Percentiles rank a stretch among this genome's conserved stretches.
phyloP scores from a whole-genome alignment of 1,139 yeast species.

The Eremothecium coryli region DNA sequence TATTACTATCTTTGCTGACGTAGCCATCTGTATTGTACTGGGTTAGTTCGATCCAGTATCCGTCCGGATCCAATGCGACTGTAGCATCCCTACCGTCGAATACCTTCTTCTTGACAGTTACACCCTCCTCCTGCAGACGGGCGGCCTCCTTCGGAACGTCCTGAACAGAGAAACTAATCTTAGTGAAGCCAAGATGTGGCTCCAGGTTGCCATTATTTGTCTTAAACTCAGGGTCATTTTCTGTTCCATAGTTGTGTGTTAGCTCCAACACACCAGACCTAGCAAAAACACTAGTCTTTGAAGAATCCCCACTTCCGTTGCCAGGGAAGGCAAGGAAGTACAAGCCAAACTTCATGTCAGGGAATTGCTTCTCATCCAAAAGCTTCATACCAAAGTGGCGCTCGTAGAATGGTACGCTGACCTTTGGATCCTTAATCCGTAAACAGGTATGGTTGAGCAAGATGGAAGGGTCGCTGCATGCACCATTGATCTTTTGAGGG shows the following conservation, averaged over 20 bases:
- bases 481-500: conserved; percentile 17
- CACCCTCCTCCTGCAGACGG: conserved; percentile 48
- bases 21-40: conserved; percentile 37
- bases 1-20: conserved; percentile 9
- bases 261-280: conserved; percentile 77
- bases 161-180: conserved; percentile 79
- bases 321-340: conserved; percentile 53
- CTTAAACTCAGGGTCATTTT: conserved; percentile 47
- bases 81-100: conserved; percentile 85
- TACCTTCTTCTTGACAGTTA: conserved; percentile 69
- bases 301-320: conserved; percentile 42
- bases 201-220: conserved; percentile 75
- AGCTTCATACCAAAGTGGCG: conserved; percentile 68
- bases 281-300: conserved; percentile 31
- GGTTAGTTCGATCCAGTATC: conserved; percentile 91
- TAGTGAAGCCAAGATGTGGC: conserved; percentile 89
- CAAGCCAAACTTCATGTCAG: conserved; percentile 50
- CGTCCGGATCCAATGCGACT: conserved; percentile 93
- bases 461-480: conserved; percentile 21
- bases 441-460: conserved; percentile 61
- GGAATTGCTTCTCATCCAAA: conserved; percentile 44
- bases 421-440: conserved; percentile 74
- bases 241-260: conserved; percentile 73
- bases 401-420: conserved; percentile 62
- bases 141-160: conserved; percentile 59